Evolutionary conservation across 495 filamentous ascomycete genomes (phyloP), one percentile per base, ranked within the genome.

Genomic region (Ramalina intermedia): DNA sequence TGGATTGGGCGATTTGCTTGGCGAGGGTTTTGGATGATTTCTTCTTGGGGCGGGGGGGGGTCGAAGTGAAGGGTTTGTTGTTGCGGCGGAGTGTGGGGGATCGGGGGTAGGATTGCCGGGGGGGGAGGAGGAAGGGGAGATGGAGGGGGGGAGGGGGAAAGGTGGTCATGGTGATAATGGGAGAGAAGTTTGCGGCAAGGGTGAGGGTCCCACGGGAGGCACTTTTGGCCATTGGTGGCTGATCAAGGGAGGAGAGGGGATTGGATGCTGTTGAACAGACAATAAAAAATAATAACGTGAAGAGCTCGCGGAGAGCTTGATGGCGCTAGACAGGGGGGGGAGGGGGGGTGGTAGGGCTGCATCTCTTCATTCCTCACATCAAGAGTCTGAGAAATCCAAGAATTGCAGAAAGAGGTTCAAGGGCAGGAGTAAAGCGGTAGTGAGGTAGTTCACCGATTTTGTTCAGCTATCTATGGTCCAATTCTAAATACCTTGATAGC

Each of bases 131-230:
- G 23, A 41, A 9, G 14, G 42, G 18, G 35, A 21, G 29, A 8
- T 18, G 21, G 24, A 8, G 16, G 24, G 11, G 20, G 29, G 33
- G 23, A 35, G 46, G 17, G 23, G 24, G 12, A 20, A 9, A 24
- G 45, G 38, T 11, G 8, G 29, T 14, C 23, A 49, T 49, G 48
- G 47, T 4, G 36, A 17, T 6, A 8, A 18, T 3, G 38, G 16
- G 21, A 41, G 38, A 49, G 44, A 33, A 40, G 17, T 47, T 50
- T 43, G 6, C 50, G 16, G 47, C 42, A 7, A 49, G 43, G 40
- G 47, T 47, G 18, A 33, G 44, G 55, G 41, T 33, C 29, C 3
- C 37, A 45, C 20, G 52, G 52, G 16, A 17, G 52, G 46, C 17
- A n/a, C 8, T 21, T 6, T 13, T 16, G 1, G 18, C 8, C 9